phyloP scores from a whole-genome alignment of 2,329 filamentous ascomycete genomes.

The Tolypocladium amazonense region DNA sequence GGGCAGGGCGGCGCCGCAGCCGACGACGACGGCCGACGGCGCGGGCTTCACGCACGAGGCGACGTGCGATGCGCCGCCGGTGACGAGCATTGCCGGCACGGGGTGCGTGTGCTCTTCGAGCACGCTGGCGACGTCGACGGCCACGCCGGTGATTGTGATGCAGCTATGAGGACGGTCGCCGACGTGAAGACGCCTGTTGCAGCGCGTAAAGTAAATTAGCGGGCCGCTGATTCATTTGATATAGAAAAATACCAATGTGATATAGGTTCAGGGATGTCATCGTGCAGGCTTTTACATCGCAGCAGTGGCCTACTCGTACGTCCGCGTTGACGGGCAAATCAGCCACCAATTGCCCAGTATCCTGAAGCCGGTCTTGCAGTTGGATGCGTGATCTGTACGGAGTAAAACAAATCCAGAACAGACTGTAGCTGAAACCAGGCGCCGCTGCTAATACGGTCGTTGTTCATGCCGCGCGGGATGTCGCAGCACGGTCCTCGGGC shows the following conservation, averaged over 20 bases:
- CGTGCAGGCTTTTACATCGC: neutral
- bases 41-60: conserved; percentile 26
- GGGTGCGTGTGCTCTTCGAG: conserved; percentile 29
- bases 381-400: neutral
- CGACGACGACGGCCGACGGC: conserved; percentile 14
- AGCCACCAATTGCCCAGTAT: neutral
- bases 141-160: neutral
- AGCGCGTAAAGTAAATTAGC: neutral
- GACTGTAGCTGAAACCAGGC: neutral
- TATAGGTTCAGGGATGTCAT: no score
- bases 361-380: neutral
- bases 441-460: neutral
- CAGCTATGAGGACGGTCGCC: neutral
- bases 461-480: no score
- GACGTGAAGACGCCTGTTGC: neutral
- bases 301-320: neutral
- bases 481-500: no score
- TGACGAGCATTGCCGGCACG: conserved; percentile 28
- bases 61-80: conserved; percentile 32
- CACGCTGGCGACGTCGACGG: neutral
- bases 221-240: neutral
- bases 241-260: neutral
- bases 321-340: neutral
- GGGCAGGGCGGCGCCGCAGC: conserved; percentile 11
- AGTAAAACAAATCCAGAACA: no score